Evolutionary conservation across 371 early-diverging fungal species (phyloP), one percentile per base, ranked within the genome.

Genomic region (Rhizopus microsporus): DNA sequence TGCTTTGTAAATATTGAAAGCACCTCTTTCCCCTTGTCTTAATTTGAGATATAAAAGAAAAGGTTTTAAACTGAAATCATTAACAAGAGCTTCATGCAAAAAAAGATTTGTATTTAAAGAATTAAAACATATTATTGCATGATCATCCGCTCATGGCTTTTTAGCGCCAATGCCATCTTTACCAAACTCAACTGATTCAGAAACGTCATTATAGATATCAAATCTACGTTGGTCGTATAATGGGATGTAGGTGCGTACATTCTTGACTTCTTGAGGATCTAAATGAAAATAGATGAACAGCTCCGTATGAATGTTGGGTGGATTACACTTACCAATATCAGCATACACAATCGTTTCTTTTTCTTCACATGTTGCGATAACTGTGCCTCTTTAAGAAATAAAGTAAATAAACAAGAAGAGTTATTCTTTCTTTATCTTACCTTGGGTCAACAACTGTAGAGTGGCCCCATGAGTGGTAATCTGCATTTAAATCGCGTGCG

Each of bases 391-490:
- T 46, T 31, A 49, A 15, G 7, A 49, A 33, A 23, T 4, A 35
- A 15, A 43, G 17, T 31, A 59, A 17, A 32, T 43, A 17, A 23
- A 32, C 5, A 39, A 7, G 33, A 23, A 23, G 23, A 23, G 2
- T 23, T 0, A 7, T 43, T 16, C 17, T 43, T n/a, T 7, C 44
- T 53, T 3, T 46, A 38, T 10, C 59, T 65, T 75, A 75, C 80
- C 77, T 86, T 51, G 98, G 96, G 66, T 90, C 89, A 6, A 95
- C 94, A 15, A 97, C 74, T 2, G 90, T 86, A 5, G 96, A 96
- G 72, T 98, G 96, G 7, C 97, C 98, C 90, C 92, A 98, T 4
- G 98, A 95, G 44, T 87, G 80, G 72, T 98, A 98, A 8, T 68
- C 52, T 9, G 94, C 92, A 15, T 48, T 56, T 12, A 70, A 48